Evolutionary conservation across 306 rosid species (phyloP), one percentile per base, ranked within the genome.

Genomic region (Sindora glabra): DNA sequence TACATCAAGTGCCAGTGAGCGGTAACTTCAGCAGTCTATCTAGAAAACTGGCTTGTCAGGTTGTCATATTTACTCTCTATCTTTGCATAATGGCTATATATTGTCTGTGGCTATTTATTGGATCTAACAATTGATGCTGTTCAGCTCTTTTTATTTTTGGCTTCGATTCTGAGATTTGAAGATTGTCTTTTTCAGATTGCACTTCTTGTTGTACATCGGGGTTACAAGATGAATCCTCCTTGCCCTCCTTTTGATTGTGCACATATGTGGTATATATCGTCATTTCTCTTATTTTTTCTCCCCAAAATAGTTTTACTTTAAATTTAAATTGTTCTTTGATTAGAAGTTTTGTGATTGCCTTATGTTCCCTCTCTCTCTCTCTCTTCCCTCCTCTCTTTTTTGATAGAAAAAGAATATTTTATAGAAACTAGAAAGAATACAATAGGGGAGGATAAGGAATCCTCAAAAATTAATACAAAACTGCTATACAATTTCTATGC

Each of bases 221-320:
- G 98, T 15, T 92, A 92, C 80, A 76, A 70, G 65, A 88, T 92
- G 98, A 74, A 79, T 64, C 98, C 98, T 0, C 98, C 98, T 1
- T 87, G 92, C 58, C 98, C 98, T 61, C 96, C 98, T 45, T 88
- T 58, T 60, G 96, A 92, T 65, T 92, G 98, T 74, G 92, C 96
- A 27, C 98, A 92, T 69, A 88, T 76, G 86, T 92, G 98, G 98
- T 86, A 80, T 23, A 83, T 59, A 30, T 56, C 70, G 37, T 6
- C 47, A 47, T 41, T 24, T 9, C 10, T 23, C 55, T 10, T 61
- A 37, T 26, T 48, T 12, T 37, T 42, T 36, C 37, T 15, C n/a
- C n/a, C n/a, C n/a, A n/a, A n/a, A n/a, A n/a, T n/a, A n/a, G n/a
- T n/a, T n/a, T n/a, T n/a, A n/a, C n/a, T n/a, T n/a, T n/a, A n/a